Evolutionary conservation across 768 basidiomycete species (phyloP), one percentile per base, ranked within the genome.

Genomic region (Agaricus sinodeliciosus): DNA sequence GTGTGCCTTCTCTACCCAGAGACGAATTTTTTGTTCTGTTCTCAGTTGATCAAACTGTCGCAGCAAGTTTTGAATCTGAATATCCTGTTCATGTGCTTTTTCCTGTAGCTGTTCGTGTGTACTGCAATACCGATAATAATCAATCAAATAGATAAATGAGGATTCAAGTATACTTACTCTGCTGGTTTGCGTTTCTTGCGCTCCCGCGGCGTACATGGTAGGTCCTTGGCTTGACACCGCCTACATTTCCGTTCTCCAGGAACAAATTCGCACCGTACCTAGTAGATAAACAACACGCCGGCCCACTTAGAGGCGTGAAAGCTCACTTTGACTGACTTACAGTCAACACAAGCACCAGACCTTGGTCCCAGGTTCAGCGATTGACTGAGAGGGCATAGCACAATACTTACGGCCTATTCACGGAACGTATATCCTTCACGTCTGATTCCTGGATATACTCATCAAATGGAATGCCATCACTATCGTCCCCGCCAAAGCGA

Each of bases 111-210:
- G 74, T 59, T 81, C 80, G 49, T 81, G 79, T 3, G 78, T 79
- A 12, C 79, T 81, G 47, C 5, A 45, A 43, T 18, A 25, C 16
- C 19, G 25, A 55, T 18, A 11, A 12, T 37, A 15, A 34, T 28
- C n/a, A 48, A 25, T 37, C 31, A 11, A 31, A 49, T 16, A 26
- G 18, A 45, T 57, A 37, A 34, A 27, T 12, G 35, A 37, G 19
- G 15, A 13, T 3, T 22, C 48, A 28, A 44, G 19, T 25, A 35
- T 5, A 63, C 78, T 50, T 65, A 80, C 80, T 77, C 78, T 42
- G 79, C 80, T 51, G 76, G 66, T 62, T 79, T 78, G 36, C 80
- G 74, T 60, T 79, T 81, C 67, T 82, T 82, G 50, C 80, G 72
- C 41, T 62, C 67, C 37, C 77, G 71, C 4, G 75, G 62, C 25